phyloP scores from a whole-genome alignment of 2,329 filamentous ascomycete species.

The Alternaria hordeiaustralica region DNA sequence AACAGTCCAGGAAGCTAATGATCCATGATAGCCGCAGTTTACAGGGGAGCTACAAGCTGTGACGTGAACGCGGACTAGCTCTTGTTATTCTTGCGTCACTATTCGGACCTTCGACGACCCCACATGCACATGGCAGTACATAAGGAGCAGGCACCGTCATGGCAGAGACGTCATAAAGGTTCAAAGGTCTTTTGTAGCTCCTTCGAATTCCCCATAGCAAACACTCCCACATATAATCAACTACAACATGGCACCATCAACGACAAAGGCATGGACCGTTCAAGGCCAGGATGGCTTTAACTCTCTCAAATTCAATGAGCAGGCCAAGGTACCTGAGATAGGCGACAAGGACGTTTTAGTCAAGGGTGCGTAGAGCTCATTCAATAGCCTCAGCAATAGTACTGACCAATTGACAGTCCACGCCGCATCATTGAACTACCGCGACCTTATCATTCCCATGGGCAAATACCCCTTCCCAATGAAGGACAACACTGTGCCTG shows the following conservation, averaged over 20 bases:
- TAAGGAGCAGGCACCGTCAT: conserved; percentile 12
- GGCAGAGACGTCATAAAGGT: not conserved
- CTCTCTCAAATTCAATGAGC: conserved; percentile 62
- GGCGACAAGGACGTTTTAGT: conserved; percentile 77
- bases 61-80: conserved; percentile 10
- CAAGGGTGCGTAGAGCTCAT: conserved; percentile 54
- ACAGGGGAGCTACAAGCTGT: conserved; percentile 4
- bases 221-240: not conserved
- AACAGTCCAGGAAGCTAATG: not conserved
- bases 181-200: not conserved
- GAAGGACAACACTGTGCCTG: conserved; percentile 52
- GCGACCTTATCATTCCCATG: conserved; percentile 57
- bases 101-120: conserved; percentile 17
- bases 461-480: conserved; percentile 55
- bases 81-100: conserved; percentile 31
- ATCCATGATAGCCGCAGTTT: conserved; percentile 4
- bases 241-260: conserved; percentile 48
- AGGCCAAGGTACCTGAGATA: conserved; percentile 62
- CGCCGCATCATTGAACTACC: conserved; percentile 57
- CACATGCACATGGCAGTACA: conserved; percentile 21
- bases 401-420: conserved; percentile 48
- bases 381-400: not conserved
- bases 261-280: conserved; percentile 65
- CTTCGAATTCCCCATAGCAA: not conserved
- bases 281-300: conserved; percentile 65